phyloP scores from a whole-genome alignment of 2,329 filamentous ascomycete species.

The Fusarium avenaceum region DNA sequence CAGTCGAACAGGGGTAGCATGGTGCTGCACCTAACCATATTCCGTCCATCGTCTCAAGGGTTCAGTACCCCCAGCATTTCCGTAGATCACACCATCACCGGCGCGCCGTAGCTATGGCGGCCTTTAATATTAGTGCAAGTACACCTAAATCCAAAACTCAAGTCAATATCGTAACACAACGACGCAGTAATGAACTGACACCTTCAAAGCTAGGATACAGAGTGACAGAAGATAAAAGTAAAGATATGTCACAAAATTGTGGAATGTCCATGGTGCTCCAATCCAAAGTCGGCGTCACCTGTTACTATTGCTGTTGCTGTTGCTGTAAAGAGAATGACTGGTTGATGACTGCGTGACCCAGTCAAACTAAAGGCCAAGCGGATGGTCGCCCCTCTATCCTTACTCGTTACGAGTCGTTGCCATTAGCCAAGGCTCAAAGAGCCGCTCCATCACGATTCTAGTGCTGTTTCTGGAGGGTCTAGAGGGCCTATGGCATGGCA shows the following conservation, averaged over 20 bases:
- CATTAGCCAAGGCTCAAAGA: constrained; percentile 46
- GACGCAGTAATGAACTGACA: constrained; percentile 44
- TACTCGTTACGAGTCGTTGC: constrained; percentile 37
- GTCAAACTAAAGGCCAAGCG: constrained; percentile 40
- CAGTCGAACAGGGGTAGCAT: too few species aligned
- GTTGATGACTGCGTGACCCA: constrained; percentile 42
- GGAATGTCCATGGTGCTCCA: constrained; percentile 38
- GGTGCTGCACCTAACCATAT: constrained; percentile 11
- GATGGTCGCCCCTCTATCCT: constrained; percentile 39
- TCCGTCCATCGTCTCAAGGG: constrained; percentile 39
- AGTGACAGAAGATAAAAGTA: constrained; percentile 14
- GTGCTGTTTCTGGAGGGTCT: constrained; percentile 38
- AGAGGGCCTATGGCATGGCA: background rate
- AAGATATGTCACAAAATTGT: constrained; percentile 14
- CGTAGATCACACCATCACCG: constrained; percentile 27
- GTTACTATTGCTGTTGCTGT: too few species aligned
- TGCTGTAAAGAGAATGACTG: constrained; percentile 40
- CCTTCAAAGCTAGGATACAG: constrained; percentile 11
- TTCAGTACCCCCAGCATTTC: constrained; percentile 21
- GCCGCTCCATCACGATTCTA: constrained; percentile 50
- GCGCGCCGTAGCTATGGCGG: constrained; percentile 28
- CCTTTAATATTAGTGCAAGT: constrained; percentile 27
- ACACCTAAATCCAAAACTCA: constrained; percentile 1
- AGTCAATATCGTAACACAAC: constrained; percentile 28
- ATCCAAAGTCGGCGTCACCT: constrained; percentile 42